These are phyloP conservation scores for Fragaria vesca DNA, from an alignment of 306 rosid genomes.

Conservation along the genomic window DNA sequence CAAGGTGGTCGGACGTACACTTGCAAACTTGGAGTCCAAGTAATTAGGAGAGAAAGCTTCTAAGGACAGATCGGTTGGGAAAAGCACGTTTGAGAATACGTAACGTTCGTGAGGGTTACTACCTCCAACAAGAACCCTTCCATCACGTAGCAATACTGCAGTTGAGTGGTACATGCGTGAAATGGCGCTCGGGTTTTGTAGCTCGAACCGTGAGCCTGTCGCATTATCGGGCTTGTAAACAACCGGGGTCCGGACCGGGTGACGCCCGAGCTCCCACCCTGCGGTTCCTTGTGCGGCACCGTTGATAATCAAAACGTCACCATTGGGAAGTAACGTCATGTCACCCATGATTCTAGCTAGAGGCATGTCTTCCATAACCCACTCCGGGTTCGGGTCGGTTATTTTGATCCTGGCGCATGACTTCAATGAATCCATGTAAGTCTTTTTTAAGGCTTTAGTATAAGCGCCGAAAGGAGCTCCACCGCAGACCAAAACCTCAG, in stretches of 20 bases:
- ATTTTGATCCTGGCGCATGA: conserved; percentile 55
- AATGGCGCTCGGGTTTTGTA: conserved; percentile 33
- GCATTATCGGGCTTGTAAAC: conserved; percentile 33
- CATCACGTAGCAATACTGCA: conserved; percentile 59
- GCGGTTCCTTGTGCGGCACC: conserved; percentile 39
- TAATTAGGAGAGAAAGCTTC: conserved; percentile 43
- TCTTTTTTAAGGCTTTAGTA: background rate
- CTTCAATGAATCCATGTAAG: conserved; percentile 36
- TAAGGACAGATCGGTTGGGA: conserved; percentile 41
- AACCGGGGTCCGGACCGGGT: conserved; percentile 46
- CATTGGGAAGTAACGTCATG: conserved; percentile 60
- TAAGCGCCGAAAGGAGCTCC: conserved; percentile 61
- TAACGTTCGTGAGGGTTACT: conserved; percentile 58
- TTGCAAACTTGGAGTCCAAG: conserved; percentile 21
- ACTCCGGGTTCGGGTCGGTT: conserved; percentile 56
- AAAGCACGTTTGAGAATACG: conserved; percentile 41
- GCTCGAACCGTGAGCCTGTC: conserved; percentile 41
- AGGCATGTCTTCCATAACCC: conserved; percentile 69
- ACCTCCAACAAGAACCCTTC: conserved; percentile 64
- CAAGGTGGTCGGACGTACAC: conserved; percentile 26
- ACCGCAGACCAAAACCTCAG: conserved; percentile 72
- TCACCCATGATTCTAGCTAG: conserved; percentile 54
- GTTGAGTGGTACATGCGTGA: conserved; percentile 67
- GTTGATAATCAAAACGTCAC: conserved; percentile 40
- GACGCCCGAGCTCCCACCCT: conserved; percentile 48